Evolutionary conservation across 2,329 filamentous ascomycete species (phyloP).

Genomic region (Didymellaceae sp.): DNA sequence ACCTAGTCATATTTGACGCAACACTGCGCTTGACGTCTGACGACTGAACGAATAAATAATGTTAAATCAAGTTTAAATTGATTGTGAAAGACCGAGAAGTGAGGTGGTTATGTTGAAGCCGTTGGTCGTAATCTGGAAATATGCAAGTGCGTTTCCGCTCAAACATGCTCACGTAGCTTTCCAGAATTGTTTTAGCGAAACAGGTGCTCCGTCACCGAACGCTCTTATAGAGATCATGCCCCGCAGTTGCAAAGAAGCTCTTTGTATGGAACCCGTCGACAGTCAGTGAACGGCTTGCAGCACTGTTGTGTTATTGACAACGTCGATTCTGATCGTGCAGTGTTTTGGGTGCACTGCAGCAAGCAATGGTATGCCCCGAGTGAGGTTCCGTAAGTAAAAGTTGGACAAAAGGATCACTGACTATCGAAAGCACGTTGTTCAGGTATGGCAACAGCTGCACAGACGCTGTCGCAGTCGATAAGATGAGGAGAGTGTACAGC

Average conservation of each 20-base stretch:
- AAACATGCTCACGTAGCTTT: conserved; percentile 8
- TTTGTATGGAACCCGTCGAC: too few relatives aligned
- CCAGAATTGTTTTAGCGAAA: conserved; percentile 1
- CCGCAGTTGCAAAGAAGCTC: neutral
- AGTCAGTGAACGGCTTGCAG: too few relatives aligned
- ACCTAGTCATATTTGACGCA: neutral
- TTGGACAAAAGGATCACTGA: too few relatives aligned
- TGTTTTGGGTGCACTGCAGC: too few relatives aligned
- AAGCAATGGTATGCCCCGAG: too few relatives aligned
- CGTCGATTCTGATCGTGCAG: too few relatives aligned
- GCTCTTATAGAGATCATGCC: neutral
- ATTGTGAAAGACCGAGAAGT: neutral
- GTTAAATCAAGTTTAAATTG: neutral
- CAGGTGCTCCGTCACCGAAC: neutral
- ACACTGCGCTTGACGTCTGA: conserved; percentile 1
- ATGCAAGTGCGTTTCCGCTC: conserved; percentile 8
- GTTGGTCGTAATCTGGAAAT: neutral
- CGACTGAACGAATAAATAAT: neutral
- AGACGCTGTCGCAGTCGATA: neutral
- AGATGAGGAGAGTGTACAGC: neutral
- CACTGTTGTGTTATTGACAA: too few relatives aligned
- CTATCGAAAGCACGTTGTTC: too few relatives aligned
- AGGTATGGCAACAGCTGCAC: neutral
- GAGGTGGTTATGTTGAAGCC: neutral
- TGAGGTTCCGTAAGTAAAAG: too few relatives aligned